A percentile compares a stretch with the other conserved stretches of the same genome.
Conservation (phyloP, 2,329 filamentous ascomycete species). For the Geoglossum cookeanum region DNA sequence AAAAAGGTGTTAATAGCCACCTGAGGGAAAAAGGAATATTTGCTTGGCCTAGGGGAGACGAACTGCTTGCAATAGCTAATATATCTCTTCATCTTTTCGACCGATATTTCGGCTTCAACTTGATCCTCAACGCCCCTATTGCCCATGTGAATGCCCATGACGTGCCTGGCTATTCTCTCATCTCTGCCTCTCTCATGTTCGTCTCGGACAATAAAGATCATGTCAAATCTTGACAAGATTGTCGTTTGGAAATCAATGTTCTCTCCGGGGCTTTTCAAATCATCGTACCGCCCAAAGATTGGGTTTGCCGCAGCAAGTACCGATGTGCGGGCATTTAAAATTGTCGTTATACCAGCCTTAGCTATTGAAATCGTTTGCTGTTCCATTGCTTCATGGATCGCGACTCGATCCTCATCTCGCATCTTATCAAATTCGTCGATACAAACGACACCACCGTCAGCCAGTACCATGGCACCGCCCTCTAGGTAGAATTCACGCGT, state of each 20-base stretch:
- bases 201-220: conserved; percentile 98
- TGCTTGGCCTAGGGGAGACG: conserved; percentile 20
- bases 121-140: conserved; percentile 66
- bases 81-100: conserved; percentile 95
- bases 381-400: conserved; percentile 99
- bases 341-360: conserved; percentile 95
- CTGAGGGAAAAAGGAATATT: not conserved
- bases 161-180: conserved; percentile 85
- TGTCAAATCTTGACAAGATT: conserved; percentile 93
- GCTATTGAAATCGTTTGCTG: conserved; percentile 98
- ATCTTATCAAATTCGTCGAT: conserved; percentile 99
- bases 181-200: conserved; percentile 81
- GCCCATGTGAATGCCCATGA: conserved; percentile 95
- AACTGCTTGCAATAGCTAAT: conserved; percentile 93
- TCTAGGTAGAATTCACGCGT: conserved; percentile 96
- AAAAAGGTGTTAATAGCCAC: conserved; percentile 15
- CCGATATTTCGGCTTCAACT: conserved; percentile 68
- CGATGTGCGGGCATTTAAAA: conserved; percentile 86
- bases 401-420: conserved; percentile 92
- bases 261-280: conserved; percentile 91
- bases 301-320: conserved; percentile 93
- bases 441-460: conserved; percentile 90
- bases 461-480: conserved; percentile 94
- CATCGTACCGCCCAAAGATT: conserved; percentile 93
- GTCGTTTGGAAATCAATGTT: conserved; percentile 99